Evolutionary conservation across 2,329 filamentous ascomycete species (phyloP).

Genomic region (Setomelanomma holmii): DNA sequence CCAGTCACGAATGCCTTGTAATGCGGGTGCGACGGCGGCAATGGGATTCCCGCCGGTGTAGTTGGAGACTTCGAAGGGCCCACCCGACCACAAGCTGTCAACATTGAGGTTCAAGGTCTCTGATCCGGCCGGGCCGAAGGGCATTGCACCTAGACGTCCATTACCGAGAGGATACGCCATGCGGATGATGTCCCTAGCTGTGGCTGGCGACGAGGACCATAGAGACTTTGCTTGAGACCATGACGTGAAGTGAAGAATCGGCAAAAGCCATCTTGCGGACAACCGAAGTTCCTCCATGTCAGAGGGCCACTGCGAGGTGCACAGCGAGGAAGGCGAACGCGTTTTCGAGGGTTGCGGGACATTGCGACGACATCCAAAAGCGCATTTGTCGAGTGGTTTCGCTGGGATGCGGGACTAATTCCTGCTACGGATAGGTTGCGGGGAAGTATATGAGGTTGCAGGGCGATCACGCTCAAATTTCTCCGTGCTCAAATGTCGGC

Average conservation of each 20-base stretch:
- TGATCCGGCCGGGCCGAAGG: constrained; percentile 52
- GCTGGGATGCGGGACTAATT: no score
- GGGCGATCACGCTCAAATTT: not conserved
- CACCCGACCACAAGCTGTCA: constrained; percentile 60
- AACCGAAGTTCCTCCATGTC: not conserved
- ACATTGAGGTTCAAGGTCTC: constrained; percentile 57
- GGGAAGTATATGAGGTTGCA: not conserved
- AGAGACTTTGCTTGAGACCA: constrained; percentile 21
- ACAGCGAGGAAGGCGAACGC: not conserved
- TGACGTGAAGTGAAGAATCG: not conserved
- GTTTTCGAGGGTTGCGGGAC: not conserved
- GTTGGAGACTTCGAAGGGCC: constrained; percentile 55
- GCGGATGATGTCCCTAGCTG: constrained; percentile 29
- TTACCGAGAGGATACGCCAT: constrained; percentile 57
- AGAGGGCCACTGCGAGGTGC: not conserved
- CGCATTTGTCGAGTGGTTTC: not conserved
- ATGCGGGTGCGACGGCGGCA: constrained; percentile 38
- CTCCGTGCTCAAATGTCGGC: not conserved
- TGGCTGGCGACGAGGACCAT: constrained; percentile 27
- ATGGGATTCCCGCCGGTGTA: constrained; percentile 59
- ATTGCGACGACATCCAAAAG: not conserved
- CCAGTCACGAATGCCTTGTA: constrained; percentile 54
- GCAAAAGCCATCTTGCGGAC: not conserved
- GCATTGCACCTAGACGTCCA: constrained; percentile 56
- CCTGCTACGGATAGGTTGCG: no score